Conservation (phyloP, 768 basidiomycete species). For the Pleurotus djamor region DNA sequence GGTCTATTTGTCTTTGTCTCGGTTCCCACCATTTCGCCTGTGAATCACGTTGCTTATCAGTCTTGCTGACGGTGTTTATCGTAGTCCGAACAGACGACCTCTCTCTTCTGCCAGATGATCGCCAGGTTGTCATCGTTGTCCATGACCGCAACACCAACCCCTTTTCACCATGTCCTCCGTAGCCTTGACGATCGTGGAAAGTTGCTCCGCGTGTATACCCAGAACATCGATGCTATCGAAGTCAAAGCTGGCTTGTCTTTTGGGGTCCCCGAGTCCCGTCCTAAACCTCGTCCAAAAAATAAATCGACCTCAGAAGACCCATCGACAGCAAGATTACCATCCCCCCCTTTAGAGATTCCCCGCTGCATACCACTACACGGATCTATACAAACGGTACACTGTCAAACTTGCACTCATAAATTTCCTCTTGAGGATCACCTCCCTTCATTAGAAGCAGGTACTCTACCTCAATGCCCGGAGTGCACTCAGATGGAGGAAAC, state of each 20-base stretch:
- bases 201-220: constrained; percentile 86
- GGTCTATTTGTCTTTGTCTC: background rate
- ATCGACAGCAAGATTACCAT: constrained; percentile 32
- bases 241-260: constrained; percentile 83
- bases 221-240: constrained; percentile 92
- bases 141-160: constrained; percentile 69
- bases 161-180: constrained; percentile 77
- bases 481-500: constrained; percentile 70
- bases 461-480: constrained; percentile 74
- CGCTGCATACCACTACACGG: constrained; percentile 91
- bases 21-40: background rate
- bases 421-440: constrained; percentile 66
- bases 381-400: constrained; percentile 75
- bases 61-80: constrained; percentile 9
- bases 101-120: constrained; percentile 87
- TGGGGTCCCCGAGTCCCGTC: constrained; percentile 74
- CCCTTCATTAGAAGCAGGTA: constrained; percentile 55
- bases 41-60: background rate
- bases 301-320: constrained; percentile 21
- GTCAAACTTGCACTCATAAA: constrained; percentile 75
- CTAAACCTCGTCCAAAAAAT: constrained; percentile 47
- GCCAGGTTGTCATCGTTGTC: constrained; percentile 77
- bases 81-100: constrained; percentile 73
- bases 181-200: constrained; percentile 72
- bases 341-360: constrained; percentile 59